Evolutionary conservation across 2,329 filamentous ascomycete genomes (phyloP), one percentile per base, ranked within the genome.

Genomic region (Cladophialophora immunda): DNA sequence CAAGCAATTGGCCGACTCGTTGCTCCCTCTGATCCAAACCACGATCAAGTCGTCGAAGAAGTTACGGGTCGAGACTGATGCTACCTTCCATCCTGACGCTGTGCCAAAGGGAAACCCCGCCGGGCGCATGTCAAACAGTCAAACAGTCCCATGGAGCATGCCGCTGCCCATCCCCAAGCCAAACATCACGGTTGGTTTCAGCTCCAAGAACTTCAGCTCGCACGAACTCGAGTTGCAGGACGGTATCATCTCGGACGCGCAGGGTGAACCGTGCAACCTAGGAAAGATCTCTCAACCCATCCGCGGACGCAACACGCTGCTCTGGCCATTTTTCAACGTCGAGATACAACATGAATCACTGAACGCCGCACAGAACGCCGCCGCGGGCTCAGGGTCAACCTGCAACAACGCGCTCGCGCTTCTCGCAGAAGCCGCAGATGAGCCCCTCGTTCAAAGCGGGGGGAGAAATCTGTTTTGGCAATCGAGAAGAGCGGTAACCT

Each of bases 261-360:
- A 32, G 11, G 68, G 68, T 30, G 57, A 61, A 9, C 68, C 68
- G 4, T 68, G 63, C 47, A 59, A 71, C 38, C 65, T 71, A n/a
- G 58, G 52, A n/a, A 64, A 69, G 7, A 19, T 71, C 19, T 69
- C 67, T 29, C 67, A 69, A 47, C 69, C 69, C 5, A 55, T 64
- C 4, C 17, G 38, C 6, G 64, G 58, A 2, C 53, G 52, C 30
- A 53, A 61, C 13, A 27, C 47, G n/a, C 27, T 64, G 13, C 66
- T 67, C 55, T 71, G 69, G 69, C 69, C 69, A 3, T 71, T 71
- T 56, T 64, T 71, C n/a, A 58, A 62, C 11, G 67, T 71, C 15
- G 67, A 69, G 38, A 32, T 69, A 11, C 65, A 68, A 19, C 54
- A 55, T 4, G 36, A 66, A 9, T 69, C 67, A 8, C 19, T 69